A percentile compares a stretch with the other conserved stretches of the same genome.
Evolutionary conservation across 1,284 basidiomycete species (phyloP).

Genomic region (Tilletia indica): DNA sequence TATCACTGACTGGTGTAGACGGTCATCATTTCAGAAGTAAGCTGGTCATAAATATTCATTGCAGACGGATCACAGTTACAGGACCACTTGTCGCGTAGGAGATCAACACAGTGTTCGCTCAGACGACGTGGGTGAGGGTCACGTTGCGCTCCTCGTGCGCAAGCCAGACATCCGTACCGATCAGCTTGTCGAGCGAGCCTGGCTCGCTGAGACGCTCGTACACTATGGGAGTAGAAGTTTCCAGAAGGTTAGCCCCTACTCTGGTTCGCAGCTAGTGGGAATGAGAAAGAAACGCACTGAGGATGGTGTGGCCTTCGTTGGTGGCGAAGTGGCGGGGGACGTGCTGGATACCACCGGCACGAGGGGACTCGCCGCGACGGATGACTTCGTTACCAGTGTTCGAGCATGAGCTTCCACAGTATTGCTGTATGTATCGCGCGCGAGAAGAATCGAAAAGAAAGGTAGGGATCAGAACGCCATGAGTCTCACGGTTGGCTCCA

Average conservation of each 20-base stretch:
- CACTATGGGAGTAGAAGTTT: constrained; percentile 21
- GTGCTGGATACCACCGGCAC: constrained; percentile 24
- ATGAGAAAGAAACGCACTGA: constrained; percentile 26
- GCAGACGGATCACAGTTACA: no score
- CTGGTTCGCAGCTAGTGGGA: not conserved
- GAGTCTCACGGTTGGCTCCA: no score
- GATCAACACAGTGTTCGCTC: not conserved
- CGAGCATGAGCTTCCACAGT: constrained; percentile 32
- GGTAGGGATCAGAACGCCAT: not conserved
- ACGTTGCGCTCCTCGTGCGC: constrained; percentile 36
- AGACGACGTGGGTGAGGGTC: constrained; percentile 29
- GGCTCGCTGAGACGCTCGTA: constrained; percentile 31
- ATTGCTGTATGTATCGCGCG: constrained; percentile 15
- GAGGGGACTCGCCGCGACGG: constrained; percentile 17
- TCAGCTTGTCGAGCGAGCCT: constrained; percentile 31
- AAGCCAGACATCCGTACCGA: constrained; percentile 35
- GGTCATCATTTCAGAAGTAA: no score
- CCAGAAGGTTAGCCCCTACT: not conserved
- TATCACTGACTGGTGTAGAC: no score
- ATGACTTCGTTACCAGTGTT: constrained; percentile 38
- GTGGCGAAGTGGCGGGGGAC: constrained; percentile 26
- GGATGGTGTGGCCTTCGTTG: constrained; percentile 33
- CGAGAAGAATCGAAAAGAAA: not conserved
- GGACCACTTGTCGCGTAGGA: not conserved
- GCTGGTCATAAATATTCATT: no score